A percentile compares a stretch with the other conserved stretches of the same genome.
These are phyloP conservation scores for Tothia fuscella DNA, from an alignment of 2,329 filamentous ascomycete genomes.

Conservation along the genomic window DNA sequence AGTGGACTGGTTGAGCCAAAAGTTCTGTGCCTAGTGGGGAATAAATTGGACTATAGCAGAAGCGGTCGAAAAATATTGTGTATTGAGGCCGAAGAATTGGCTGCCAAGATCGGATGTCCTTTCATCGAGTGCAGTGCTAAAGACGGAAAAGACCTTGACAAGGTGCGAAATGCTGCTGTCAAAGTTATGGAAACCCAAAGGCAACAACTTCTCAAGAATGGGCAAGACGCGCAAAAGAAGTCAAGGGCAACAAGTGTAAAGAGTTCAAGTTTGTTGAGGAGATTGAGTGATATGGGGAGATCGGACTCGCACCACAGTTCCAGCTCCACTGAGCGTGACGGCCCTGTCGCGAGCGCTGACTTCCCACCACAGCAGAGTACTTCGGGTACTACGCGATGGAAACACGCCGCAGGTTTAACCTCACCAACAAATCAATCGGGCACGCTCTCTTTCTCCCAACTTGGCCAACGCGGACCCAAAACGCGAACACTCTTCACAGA, in stretches of 20 bases:
- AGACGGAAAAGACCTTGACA: background rate
- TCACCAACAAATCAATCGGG: background rate
- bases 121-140: conserved; percentile 1
- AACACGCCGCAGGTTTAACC: background rate
- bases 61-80: conserved; percentile 1
- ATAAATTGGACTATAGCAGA: conserved; percentile 3
- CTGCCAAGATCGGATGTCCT: background rate
- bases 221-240: background rate
- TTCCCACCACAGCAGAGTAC: too few relatives aligned
- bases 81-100: conserved; percentile 1
- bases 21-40: conserved; percentile 1
- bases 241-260: background rate
- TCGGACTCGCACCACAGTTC: too few relatives aligned
- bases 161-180: background rate
- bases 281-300: background rate
- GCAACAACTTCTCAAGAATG: background rate
- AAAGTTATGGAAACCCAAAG: conserved; percentile 4
- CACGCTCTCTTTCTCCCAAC: background rate
- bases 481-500: background rate
- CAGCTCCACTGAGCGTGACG: too few relatives aligned
- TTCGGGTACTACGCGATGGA: background rate
- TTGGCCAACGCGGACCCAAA: background rate
- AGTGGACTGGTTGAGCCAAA: background rate
- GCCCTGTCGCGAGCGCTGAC: background rate
- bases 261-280: background rate